A percentile compares a stretch with the other conserved stretches of the same genome.
phyloP scores from a whole-genome alignment of 2,329 filamentous ascomycete genomes.

The Trichoderma sp. region DNA sequence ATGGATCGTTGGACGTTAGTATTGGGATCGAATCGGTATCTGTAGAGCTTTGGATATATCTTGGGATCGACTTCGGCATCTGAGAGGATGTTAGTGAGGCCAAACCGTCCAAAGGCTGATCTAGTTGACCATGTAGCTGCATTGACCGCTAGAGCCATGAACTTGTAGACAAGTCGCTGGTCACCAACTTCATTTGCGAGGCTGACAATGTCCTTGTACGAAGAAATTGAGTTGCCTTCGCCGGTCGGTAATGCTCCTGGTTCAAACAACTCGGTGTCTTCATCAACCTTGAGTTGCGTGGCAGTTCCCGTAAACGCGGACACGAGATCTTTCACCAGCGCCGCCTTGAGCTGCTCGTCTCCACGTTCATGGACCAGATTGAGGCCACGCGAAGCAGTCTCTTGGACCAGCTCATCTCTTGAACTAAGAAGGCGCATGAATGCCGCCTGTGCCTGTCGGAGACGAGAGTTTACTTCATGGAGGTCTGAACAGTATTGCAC shows the following conservation, averaged over 20 bases:
- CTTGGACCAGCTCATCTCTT: conserved; percentile 90
- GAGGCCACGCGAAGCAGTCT: conserved; percentile 86
- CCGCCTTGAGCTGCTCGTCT: conserved; percentile 72
- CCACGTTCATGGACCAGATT: conserved; percentile 94
- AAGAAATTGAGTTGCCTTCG: conserved; percentile 84
- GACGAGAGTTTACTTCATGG: conserved; percentile 65
- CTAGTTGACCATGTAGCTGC: conserved; percentile 97
- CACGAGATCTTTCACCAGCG: conserved; percentile 83
- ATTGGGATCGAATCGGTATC: conserved; percentile 94
- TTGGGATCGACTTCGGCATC: conserved; percentile 88
- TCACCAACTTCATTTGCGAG: conserved; percentile 96
- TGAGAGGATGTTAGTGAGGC: conserved; percentile 85
- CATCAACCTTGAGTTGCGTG: conserved; percentile 74
- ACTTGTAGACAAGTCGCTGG: conserved; percentile 93
- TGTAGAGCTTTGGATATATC: conserved; percentile 89
- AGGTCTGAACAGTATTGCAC: conserved; percentile 86
- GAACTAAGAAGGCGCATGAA: conserved; percentile 87
- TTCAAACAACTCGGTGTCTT: conserved; percentile 91
- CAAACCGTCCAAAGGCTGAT: conserved; percentile 91
- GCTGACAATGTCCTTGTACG: conserved; percentile 95
- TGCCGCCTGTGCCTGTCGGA: conserved; percentile 77
- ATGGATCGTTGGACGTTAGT: conserved; percentile 89
- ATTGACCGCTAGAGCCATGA: conserved; percentile 95
- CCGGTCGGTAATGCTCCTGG: conserved; percentile 85
- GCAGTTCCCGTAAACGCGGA: conserved; percentile 80